Evolutionary conservation across 805 yeast species (phyloP).

Genomic region (Zygosaccharomyces gambellarensis): DNA sequence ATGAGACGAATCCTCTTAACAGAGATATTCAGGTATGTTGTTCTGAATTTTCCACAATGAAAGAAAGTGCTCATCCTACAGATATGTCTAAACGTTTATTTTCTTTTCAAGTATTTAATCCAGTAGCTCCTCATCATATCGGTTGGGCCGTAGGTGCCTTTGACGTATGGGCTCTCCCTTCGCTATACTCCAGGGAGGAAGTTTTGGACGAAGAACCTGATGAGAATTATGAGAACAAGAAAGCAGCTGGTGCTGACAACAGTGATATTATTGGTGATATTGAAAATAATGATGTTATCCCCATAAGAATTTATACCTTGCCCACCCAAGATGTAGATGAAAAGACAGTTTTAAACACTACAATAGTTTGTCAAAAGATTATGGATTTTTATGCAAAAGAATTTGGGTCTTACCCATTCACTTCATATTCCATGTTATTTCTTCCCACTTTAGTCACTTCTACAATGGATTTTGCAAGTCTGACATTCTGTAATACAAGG

Average conservation of each 20-base stretch:
- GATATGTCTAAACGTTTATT: slow-evolving; percentile 72
- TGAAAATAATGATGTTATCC: slow-evolving; percentile 42
- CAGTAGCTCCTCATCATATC: slow-evolving; percentile 88
- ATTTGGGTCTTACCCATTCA: slow-evolving; percentile 89
- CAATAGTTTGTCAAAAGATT: slow-evolving; percentile 70
- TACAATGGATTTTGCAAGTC: slow-evolving; percentile 55
- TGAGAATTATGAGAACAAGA: slow-evolving; percentile 37
- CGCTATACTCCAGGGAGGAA: slow-evolving; percentile 18
- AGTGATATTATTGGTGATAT: slow-evolving; percentile 32
- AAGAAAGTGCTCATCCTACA: slow-evolving; percentile 68
- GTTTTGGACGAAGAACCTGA: slow-evolving; percentile 33
- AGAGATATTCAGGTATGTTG: slow-evolving; percentile 59
- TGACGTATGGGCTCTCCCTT: slow-evolving; percentile 42
- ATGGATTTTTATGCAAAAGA: slow-evolving; percentile 80
- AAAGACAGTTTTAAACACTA: slow-evolving; percentile 59
- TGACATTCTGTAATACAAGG: slow-evolving; percentile 55
- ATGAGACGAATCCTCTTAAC: slow-evolving; percentile 24
- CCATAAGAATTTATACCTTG: slow-evolving; percentile 57
- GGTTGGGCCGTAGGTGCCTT: slow-evolving; percentile 96
- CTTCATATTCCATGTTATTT: slow-evolving; percentile 73
- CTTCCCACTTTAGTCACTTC: slow-evolving; percentile 51
- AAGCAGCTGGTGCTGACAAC: slow-evolving; percentile 18
- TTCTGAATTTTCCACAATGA: slow-evolving; percentile 63
- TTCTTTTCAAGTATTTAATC: slow-evolving; percentile 68
- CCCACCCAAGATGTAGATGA: slow-evolving; percentile 46